Evolutionary conservation across 169 alveolate genomes (phyloP), one percentile per base, ranked within the genome.

Genomic region (Besnoitia besnoiti): DNA sequence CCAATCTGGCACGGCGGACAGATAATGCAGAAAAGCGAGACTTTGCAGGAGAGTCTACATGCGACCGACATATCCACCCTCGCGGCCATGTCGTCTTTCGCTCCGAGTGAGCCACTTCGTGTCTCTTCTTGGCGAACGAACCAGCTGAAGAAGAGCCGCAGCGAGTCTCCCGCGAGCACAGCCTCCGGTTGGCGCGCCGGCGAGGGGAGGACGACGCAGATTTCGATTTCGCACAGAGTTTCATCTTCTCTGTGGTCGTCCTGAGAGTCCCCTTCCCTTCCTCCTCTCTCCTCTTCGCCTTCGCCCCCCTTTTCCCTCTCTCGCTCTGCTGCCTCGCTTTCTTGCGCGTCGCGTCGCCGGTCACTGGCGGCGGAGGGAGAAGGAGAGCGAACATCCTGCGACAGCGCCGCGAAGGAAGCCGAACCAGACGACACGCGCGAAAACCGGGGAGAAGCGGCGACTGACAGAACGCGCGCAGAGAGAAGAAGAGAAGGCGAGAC

Each of bases 131-230:
- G 44, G 10, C 44, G 44, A 37, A 12, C 40, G 12, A 1, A 55
- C 67, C 67, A 55, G 27, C 67, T 55, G 67, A 55, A 55, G 67
- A 55, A 55, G 67, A 55, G 67, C 67, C 67, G 67, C 67, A 55
- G 27, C 67, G 67, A 21, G 67, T 55, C 67, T 1, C n/a, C 67
- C 3, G 33, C 67, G 5, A 19, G 67, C 24, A 21, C 33, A n/a
- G 12, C 67, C 3, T 19, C 4, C 30, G 27, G n/a, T n/a, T 55
- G 67, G 30, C 67, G 67, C 12, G 67, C 12, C n/a, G 67, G 67
- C 67, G 67, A n/a, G 30, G 67, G 67, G 5, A 55, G 24, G 30
- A 55, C 67, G 67, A 55, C 67, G 24, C 33, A 55, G 33, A 55
- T 21, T 0, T 19, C 67, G 27, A 55, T 16, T 16, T 55, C 67